A percentile compares a stretch with the other conserved stretches of the same genome.
These are phyloP conservation scores for Atkinsonella texensis DNA, from an alignment of 2,329 filamentous ascomycete species.

Conservation along the genomic window DNA sequence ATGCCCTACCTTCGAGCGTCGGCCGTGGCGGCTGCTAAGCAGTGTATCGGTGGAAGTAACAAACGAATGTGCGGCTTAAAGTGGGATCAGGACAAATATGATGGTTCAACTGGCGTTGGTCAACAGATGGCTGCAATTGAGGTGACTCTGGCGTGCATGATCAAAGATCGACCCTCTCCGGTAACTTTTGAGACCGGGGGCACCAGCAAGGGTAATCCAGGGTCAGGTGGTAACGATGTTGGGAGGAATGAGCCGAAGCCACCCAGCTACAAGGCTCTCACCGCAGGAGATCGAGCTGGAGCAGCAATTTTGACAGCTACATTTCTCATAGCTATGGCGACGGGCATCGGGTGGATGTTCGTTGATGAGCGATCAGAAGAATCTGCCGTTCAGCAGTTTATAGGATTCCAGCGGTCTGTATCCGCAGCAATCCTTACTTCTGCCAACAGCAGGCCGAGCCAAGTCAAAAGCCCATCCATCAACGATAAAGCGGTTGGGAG, in stretches of 20 bases:
- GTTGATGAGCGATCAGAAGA: conserved; percentile 33
- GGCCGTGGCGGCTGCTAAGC: conserved; percentile 42
- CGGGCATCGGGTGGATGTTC: conserved; percentile 37
- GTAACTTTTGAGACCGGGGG: conserved; percentile 44
- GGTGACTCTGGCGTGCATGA: conserved; percentile 49
- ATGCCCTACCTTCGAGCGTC: conserved; percentile 42
- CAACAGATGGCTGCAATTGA: conserved; percentile 62
- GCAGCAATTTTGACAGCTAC: conserved; percentile 52
- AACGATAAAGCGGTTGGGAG: conserved; percentile 14
- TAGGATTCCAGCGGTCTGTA: conserved; percentile 13
- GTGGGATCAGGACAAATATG: conserved; percentile 45
- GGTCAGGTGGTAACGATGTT: conserved; percentile 33
- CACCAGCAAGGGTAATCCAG: conserved; percentile 37
- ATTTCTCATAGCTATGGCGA: conserved; percentile 40
- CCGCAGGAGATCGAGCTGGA: conserved; percentile 52
- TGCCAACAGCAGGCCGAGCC: conserved; percentile 8
- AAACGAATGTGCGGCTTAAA: conserved; percentile 47
- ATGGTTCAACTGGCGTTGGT: conserved; percentile 50
- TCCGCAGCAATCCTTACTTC: conserved; percentile 9
- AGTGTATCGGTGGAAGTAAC: conserved; percentile 46
- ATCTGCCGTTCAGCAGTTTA: conserved; percentile 20
- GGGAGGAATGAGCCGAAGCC: conserved; percentile 22
- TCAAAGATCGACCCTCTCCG: conserved; percentile 29
- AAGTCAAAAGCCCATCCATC: not conserved
- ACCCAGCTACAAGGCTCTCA: conserved; percentile 20